Evolutionary conservation across 2,329 filamentous ascomycete species (phyloP).

Genomic region (Talaromyces marneffei): DNA sequence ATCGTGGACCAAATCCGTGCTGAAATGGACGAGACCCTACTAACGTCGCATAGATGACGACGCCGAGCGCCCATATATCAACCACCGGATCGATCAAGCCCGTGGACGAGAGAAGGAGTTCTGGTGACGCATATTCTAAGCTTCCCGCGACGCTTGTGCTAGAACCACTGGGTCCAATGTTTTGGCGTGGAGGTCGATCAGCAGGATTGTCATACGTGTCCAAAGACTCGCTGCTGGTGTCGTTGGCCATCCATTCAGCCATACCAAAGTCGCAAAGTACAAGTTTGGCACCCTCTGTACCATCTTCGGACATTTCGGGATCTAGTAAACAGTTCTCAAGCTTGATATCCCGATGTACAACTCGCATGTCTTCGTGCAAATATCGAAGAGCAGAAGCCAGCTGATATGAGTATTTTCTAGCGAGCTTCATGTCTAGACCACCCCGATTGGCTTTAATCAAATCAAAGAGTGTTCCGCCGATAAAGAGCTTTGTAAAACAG

Average conservation of each 20-base stretch:
- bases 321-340: conserved; percentile 63
- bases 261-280: conserved; percentile 65
- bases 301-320: conserved; percentile 44
- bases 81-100: conserved; percentile 48
- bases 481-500: conserved; percentile 60
- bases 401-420: conserved; percentile 57
- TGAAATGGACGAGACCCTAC: conserved; percentile 59
- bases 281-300: conserved; percentile 49
- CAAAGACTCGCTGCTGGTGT: conserved; percentile 47
- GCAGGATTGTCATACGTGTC: conserved; percentile 44
- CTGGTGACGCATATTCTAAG: conserved; percentile 50
- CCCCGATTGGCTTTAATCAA: conserved; percentile 52
- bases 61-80: conserved; percentile 63
- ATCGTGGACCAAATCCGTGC: conserved; percentile 53
- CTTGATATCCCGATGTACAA: conserved; percentile 64
- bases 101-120: conserved; percentile 37
- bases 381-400: conserved; percentile 60
- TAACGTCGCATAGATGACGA: conserved; percentile 56
- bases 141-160: conserved; percentile 57
- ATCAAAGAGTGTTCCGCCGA: conserved; percentile 60
- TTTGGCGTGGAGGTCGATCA: conserved; percentile 44
- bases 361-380: conserved; percentile 60
- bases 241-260: conserved; percentile 59
- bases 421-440: conserved; percentile 48
- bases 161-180: conserved; percentile 51